Percentiles rank a stretch among this genome's conserved stretches.
Evolutionary conservation across 805 yeast genomes (phyloP).

Genomic region (Pichia kluyveri): DNA sequence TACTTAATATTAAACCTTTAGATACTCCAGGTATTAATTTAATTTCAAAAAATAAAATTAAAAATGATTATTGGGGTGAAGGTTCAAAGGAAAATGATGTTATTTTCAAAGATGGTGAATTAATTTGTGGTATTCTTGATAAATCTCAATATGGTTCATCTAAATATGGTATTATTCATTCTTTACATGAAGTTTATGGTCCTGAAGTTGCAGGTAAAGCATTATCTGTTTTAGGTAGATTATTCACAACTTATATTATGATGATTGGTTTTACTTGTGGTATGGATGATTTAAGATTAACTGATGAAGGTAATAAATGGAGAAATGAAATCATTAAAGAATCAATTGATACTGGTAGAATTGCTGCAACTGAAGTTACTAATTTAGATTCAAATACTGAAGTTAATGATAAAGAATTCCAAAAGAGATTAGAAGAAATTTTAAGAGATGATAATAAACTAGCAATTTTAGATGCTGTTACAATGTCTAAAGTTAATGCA

Average conservation of each 20-base stretch:
- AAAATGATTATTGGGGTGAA: conserved; percentile 90
- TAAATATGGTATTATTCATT: conserved; percentile 92
- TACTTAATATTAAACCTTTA: conserved; percentile 79
- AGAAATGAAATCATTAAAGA: conserved; percentile 73
- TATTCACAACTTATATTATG: conserved; percentile 90
- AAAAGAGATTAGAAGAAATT: conserved; percentile 87
- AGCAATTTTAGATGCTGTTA: conserved; percentile 90
- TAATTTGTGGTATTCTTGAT: conserved; percentile 87
- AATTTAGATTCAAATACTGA: conserved; percentile 51
- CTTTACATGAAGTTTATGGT: conserved; percentile 93
- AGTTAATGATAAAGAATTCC: conserved; percentile 59
- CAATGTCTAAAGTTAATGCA: conserved; percentile 85
- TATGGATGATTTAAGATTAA: conserved; percentile 95
- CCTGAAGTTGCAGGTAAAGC: conserved; percentile 83
- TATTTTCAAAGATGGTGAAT: conserved; percentile 75
- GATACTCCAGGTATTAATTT: conserved; percentile 89
- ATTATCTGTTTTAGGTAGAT: conserved; percentile 84
- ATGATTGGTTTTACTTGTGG: conserved; percentile 96
- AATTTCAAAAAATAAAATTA: conserved; percentile 76
- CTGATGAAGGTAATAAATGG: conserved; percentile 85
- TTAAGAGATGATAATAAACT: conserved; percentile 86
- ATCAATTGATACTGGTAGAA: conserved; percentile 75
- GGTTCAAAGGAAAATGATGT: conserved; percentile 82
- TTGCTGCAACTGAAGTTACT: conserved; percentile 92
- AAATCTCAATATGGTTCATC: conserved; percentile 98